These are phyloP conservation scores for Hyaloscypha finlandica DNA, from an alignment of 495 filamentous ascomycete species.

Conservation along the genomic window DNA sequence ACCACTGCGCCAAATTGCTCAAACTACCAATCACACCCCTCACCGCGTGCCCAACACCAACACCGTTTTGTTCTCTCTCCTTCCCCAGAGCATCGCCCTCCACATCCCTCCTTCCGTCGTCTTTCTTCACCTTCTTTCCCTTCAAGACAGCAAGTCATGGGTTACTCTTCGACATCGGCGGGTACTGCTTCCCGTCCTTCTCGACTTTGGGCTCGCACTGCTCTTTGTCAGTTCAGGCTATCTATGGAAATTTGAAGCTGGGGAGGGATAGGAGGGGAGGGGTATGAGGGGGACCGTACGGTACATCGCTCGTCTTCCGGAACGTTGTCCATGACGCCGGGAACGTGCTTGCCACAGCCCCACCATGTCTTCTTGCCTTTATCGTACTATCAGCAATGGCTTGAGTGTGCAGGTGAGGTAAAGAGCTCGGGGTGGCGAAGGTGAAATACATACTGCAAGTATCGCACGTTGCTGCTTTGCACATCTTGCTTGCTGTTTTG, in stretches of 20 bases:
- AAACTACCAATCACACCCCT: constrained; percentile 1
- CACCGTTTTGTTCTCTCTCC: background rate
- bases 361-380: constrained; percentile 69
- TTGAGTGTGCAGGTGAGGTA: background rate
- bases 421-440: background rate
- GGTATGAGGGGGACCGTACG: constrained; percentile 14
- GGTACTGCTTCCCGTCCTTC: constrained; percentile 61
- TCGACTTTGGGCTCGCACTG: constrained; percentile 61
- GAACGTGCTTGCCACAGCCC: constrained; percentile 71
- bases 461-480: constrained; percentile 1
- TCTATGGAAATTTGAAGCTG: background rate
- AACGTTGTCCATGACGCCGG: constrained; percentile 64
- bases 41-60: constrained; percentile 3
- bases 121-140: background rate
- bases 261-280: background rate
- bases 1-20: constrained; percentile 1
- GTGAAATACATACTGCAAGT: constrained; percentile 1
- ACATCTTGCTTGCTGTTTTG: constrained; percentile 4
- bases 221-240: background rate
- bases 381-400: background rate
- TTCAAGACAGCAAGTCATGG: constrained; percentile 15
- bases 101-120: too few relatives aligned
- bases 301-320: constrained; percentile 62
- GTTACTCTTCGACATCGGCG: constrained; percentile 49
- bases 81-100: background rate